phyloP scores from a whole-genome alignment of 371 early-diverging fungal species.

The Catenaria anguillulae region DNA sequence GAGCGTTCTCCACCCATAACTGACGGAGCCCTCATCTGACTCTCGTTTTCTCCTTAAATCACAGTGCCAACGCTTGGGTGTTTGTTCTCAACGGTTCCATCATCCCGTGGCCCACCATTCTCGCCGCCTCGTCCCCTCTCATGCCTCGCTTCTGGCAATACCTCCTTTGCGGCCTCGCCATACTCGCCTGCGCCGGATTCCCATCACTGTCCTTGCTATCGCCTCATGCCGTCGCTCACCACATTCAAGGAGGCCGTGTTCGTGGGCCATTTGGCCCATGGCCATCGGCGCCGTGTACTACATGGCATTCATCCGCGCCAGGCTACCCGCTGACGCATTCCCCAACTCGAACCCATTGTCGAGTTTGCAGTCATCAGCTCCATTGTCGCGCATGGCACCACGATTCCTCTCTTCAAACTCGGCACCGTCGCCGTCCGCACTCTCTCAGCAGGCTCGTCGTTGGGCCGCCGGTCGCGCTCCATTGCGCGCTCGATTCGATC shows the following conservation, averaged over 20 bases:
- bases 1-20: too few species aligned
- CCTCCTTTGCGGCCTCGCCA: slow-evolving; percentile 46
- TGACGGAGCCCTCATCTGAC: too few species aligned
- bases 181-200: slow-evolving; percentile 75
- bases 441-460: background rate
- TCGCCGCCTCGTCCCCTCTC: too few species aligned
- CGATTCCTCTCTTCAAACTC: slow-evolving; percentile 56
- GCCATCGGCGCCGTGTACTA: slow-evolving; percentile 52
- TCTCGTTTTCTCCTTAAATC: too few species aligned
- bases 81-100: slow-evolving; percentile 87
- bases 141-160: slow-evolving; percentile 68
- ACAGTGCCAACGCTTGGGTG: slow-evolving; percentile 63
- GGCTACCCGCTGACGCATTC: too few species aligned
- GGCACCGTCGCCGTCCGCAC: slow-evolving; percentile 14
- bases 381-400: slow-evolving; percentile 64
- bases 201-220: slow-evolving; percentile 51
- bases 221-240: slow-evolving; percentile 52
- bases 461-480: background rate
- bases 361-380: slow-evolving; percentile 58
- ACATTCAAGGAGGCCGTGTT: slow-evolving; percentile 71
- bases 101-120: slow-evolving; percentile 53
- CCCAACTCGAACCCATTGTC: slow-evolving; percentile 52
- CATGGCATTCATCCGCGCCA: slow-evolving; percentile 21
- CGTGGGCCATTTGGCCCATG: slow-evolving; percentile 64
- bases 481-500: background rate